Evolutionary conservation across 352 stramenopile genomes (phyloP).

Genomic region (Phytophthora pinifolia): DNA sequence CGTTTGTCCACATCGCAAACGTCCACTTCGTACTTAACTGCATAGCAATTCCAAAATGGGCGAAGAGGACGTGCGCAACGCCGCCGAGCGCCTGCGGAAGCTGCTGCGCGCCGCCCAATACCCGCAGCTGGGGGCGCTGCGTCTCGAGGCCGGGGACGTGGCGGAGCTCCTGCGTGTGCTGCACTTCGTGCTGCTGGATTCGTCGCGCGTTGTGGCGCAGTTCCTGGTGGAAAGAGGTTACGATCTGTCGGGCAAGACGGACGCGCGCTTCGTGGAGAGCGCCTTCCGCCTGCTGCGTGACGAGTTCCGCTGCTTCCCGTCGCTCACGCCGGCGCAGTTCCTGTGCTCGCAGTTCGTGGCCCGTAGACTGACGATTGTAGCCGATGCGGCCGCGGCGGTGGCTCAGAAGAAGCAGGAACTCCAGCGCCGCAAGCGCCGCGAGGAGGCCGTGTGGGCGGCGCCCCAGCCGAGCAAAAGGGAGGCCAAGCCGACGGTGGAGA

Average conservation of each 20-base stretch:
- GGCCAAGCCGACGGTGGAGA: constrained; percentile 36
- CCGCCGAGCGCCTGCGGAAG: constrained; percentile 54
- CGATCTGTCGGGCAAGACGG: constrained; percentile 78
- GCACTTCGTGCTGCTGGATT: constrained; percentile 75
- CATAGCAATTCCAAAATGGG: constrained; percentile 5
- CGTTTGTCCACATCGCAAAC: constrained; percentile 1
- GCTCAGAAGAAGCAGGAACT: constrained; percentile 52
- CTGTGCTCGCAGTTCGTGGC: constrained; percentile 61
- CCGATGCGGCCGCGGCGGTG: constrained; percentile 49
- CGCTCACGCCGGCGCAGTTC: constrained; percentile 64
- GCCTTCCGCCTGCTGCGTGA: constrained; percentile 71
- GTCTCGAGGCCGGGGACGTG: constrained; percentile 37
- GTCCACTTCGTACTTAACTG: neutral
- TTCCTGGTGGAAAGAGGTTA: constrained; percentile 62
- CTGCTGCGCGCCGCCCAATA: constrained; percentile 55
- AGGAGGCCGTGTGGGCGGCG: constrained; percentile 60
- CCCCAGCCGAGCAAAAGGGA: constrained; percentile 30
- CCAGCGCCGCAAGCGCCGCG: constrained; percentile 35
- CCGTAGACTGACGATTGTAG: constrained; percentile 55
- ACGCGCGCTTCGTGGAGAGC: constrained; percentile 75
- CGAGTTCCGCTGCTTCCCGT: constrained; percentile 72
- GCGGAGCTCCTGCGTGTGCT: constrained; percentile 64
- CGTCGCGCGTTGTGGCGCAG: constrained; percentile 60
- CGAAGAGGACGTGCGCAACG: constrained; percentile 49
- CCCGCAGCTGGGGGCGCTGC: constrained; percentile 39